phyloP scores from a whole-genome alignment of 345 rosid species.

The Hibiscus trionum region DNA sequence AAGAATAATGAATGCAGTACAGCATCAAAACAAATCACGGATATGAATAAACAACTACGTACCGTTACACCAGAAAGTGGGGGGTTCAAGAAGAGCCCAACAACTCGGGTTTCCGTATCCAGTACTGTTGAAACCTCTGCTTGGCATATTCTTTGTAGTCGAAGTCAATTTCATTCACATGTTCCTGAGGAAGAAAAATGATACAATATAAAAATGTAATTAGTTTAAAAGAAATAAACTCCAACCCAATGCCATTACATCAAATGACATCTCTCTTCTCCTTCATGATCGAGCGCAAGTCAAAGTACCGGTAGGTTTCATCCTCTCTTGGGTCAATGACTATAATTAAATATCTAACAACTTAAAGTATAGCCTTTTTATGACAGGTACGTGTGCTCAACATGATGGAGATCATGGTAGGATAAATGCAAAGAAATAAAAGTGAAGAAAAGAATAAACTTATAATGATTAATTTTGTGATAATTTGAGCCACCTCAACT shows the following conservation, averaged over 20 bases:
- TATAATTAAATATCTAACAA: background rate
- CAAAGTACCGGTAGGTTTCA: background rate
- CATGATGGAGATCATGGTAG: background rate
- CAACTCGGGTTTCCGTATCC: constrained; percentile 34
- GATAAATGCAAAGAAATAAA: background rate
- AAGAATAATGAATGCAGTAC: background rate
- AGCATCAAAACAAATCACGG: background rate
- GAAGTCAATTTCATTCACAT: constrained; percentile 58
- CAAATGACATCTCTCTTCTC: background rate
- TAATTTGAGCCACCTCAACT: background rate
- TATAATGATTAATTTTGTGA: background rate
- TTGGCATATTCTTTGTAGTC: constrained; percentile 57
- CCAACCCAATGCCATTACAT: background rate
- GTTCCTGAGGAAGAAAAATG: constrained; percentile 34
- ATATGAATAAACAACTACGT: background rate
- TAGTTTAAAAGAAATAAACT: background rate
- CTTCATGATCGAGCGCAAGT: background rate
- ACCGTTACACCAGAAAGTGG: background rate
- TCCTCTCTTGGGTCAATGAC: constrained; percentile 4
- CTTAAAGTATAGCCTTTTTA: background rate
- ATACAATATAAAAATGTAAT: background rate
- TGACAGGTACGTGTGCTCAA: background rate
- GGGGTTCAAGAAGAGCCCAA: constrained; percentile 25
- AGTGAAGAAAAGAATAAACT: background rate
- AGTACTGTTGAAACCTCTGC: constrained; percentile 54